Conservation (phyloP, 768 basidiomycete genomes). For the Auricularia cornea region DNA sequence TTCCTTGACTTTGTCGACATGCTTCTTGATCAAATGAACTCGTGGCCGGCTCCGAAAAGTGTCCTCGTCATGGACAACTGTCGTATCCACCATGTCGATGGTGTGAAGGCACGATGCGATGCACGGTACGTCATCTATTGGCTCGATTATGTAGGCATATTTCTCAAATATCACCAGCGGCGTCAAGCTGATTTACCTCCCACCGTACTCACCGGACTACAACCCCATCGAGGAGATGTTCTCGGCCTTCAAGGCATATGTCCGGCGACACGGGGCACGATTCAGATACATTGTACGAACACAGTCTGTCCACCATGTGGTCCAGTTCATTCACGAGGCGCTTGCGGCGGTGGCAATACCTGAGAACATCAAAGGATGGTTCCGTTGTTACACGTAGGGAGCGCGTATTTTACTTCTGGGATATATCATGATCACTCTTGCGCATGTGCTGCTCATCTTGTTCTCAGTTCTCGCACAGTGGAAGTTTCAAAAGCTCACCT, state of each 20-base stretch:
- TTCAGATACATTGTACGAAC: neutral
- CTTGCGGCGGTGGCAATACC: neutral
- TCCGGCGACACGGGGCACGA: conserved; percentile 14
- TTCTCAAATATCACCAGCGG: neutral
- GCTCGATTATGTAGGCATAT: neutral
- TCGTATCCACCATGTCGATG: conserved; percentile 28
- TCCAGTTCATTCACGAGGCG: neutral
- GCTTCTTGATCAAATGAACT: conserved; percentile 21
- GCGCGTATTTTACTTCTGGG: too few species aligned
- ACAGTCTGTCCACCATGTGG: neutral
- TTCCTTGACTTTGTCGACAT: conserved; percentile 7
- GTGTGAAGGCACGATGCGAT: conserved; percentile 19
- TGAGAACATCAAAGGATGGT: neutral
- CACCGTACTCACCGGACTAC: conserved; percentile 30
- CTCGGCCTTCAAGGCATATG: conserved; percentile 24
- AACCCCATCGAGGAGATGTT: conserved; percentile 31
- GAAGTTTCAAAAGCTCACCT: too few species aligned
- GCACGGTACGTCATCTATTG: conserved; percentile 13
- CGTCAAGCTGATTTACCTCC: conserved; percentile 3
- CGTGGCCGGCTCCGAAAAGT: conserved; percentile 22
- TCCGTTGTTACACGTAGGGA: neutral
- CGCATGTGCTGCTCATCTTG: too few species aligned
- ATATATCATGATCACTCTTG: too few species aligned
- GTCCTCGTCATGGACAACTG: conserved; percentile 33
- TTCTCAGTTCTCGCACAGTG: too few species aligned